Percentiles rank a stretch among this genome's conserved stretches.
Conservation (phyloP, 2,329 filamentous ascomycete species). For the Aureobasidium sp. region DNA sequence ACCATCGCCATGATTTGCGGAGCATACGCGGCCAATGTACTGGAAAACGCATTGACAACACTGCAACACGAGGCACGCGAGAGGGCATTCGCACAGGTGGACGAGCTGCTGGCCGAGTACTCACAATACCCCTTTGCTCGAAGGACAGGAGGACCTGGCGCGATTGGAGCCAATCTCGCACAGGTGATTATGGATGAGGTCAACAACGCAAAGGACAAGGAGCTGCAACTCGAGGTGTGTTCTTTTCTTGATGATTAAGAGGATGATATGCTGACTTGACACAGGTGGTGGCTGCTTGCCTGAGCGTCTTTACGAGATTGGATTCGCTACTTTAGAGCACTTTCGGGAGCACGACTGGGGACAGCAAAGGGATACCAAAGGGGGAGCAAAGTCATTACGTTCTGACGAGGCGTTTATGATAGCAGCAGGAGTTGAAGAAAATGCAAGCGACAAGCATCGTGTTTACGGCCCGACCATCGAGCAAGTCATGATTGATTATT, state of each 20-base stretch:
- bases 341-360: background rate
- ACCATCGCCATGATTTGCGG: slow-evolving; percentile 96
- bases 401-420: slow-evolving; percentile 13
- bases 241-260: background rate
- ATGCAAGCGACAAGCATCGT: slow-evolving; percentile 5
- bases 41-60: slow-evolving; percentile 93
- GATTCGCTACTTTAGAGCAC: slow-evolving; percentile 76
- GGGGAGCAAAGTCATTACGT: slow-evolving; percentile 1
- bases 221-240: slow-evolving; percentile 87
- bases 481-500: background rate
- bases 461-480: background rate
- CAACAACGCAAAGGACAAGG: slow-evolving; percentile 80
- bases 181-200: slow-evolving; percentile 84
- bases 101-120: slow-evolving; percentile 91
- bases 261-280: slow-evolving; percentile 21
- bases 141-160: slow-evolving; percentile 66
- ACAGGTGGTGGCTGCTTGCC: slow-evolving; percentile 79
- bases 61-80: slow-evolving; percentile 92
- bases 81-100: slow-evolving; percentile 91
- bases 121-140: slow-evolving; percentile 95
- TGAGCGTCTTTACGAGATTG: slow-evolving; percentile 95
- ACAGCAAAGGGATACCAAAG: slow-evolving; percentile 5
- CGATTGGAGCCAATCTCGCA: slow-evolving; percentile 86
- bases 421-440: background rate
- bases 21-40: slow-evolving; percentile 93